phyloP scores from a whole-genome alignment of 164 flowering plant genomes.

The Buxus sempervirens region DNA sequence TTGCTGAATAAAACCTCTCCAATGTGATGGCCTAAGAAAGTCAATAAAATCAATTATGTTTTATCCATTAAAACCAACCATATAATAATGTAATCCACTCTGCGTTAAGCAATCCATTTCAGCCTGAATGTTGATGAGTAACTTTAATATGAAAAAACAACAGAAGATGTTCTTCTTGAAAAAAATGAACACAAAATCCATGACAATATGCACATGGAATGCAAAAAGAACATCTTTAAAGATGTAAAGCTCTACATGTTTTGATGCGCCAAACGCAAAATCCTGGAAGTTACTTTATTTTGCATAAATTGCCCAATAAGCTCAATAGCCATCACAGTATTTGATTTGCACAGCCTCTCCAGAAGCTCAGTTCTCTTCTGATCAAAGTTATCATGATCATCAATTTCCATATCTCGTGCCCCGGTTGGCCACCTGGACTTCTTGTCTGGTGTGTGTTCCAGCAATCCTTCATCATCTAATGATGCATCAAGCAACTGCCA shows the following conservation, averaged over 20 bases:
- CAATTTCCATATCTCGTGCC: conserved; percentile 72
- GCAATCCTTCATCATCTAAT: conserved; percentile 82
- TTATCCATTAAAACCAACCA: neutral
- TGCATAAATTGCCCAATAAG: conserved; percentile 65
- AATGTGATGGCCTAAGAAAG: conserved; percentile 60
- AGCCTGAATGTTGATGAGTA: neutral
- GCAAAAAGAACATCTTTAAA: neutral
- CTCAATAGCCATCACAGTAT: conserved; percentile 72
- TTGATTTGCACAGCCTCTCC: conserved; percentile 49
- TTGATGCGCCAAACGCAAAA: conserved; percentile 68
- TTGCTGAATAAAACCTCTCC: conserved; percentile 56
- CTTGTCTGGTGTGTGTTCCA: conserved; percentile 58
- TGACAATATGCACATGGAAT: neutral
- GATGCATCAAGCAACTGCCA: conserved; percentile 87
- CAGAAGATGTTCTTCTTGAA: neutral
- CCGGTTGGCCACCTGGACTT: conserved; percentile 47
- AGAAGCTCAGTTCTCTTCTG: conserved; percentile 43
- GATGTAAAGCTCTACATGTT: conserved; percentile 58
- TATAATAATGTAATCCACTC: neutral
- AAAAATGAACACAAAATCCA: neutral
- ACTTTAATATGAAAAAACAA: neutral
- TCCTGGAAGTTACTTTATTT: conserved; percentile 63
- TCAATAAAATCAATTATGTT: neutral
- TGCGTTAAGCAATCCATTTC: too few relatives aligned
- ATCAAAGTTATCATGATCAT: conserved; percentile 38